These are phyloP conservation scores for Diplosphaera chodatii DNA, from an alignment of 139 green algal genomes.

Conservation along the genomic window DNA sequence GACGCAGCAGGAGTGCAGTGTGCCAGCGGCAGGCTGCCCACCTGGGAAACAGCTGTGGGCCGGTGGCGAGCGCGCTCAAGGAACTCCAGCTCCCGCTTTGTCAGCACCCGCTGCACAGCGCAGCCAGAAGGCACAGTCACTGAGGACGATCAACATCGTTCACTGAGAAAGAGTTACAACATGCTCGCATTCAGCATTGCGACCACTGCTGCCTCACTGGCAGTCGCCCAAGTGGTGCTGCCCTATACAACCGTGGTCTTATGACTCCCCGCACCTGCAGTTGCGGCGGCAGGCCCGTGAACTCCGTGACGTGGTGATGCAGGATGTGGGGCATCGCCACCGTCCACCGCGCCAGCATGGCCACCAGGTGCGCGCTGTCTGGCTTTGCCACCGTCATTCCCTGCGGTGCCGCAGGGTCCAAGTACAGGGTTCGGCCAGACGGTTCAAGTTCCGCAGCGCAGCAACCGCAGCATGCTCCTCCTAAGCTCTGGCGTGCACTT, in stretches of 20 bases:
- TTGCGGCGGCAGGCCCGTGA: neutral
- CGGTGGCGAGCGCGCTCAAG: conserved; percentile 15
- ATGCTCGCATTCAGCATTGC: no score
- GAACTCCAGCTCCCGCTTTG: conserved; percentile 4
- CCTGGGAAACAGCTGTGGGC: conserved; percentile 23
- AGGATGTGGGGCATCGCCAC: conserved; percentile 6
- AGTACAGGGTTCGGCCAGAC: no score
- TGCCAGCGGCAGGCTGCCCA: neutral
- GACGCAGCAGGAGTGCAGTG: no score
- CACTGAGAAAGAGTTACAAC: no score
- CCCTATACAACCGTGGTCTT: no score
- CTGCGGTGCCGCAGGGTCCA: neutral
- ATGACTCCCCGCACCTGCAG: conserved; percentile 13
- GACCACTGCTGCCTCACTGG: no score
- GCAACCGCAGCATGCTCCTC: no score
- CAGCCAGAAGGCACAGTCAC: neutral
- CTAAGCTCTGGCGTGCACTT: no score
- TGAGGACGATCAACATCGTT: neutral
- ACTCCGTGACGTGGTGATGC: conserved; percentile 1
- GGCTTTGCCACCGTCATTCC: conserved; percentile 7
- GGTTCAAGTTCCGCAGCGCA: no score
- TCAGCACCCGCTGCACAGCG: conserved; percentile 17
- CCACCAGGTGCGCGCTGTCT: conserved; percentile 1
- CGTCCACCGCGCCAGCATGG: conserved; percentile 28
- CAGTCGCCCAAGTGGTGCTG: no score